Conservation (phyloP, 441 rosid species). For the Viola pubescens region DNA sequence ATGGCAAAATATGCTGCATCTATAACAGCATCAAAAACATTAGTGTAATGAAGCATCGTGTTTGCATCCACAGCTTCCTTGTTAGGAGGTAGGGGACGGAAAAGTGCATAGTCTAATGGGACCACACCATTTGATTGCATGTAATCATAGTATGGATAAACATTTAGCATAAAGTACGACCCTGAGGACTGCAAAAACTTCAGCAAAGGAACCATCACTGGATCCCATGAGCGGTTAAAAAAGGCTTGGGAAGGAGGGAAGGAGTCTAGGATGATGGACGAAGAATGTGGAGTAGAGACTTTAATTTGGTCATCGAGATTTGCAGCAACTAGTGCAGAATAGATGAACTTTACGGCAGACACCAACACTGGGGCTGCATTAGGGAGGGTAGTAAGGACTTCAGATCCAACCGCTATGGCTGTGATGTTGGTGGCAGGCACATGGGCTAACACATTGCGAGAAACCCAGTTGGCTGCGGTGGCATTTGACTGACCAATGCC, state of each 20-base stretch:
- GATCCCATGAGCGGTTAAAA: constrained; percentile 84
- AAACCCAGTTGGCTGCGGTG: constrained; percentile 95
- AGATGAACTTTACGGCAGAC: constrained; percentile 69
- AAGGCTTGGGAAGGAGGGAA: constrained; percentile 98
- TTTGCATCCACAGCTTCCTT: constrained; percentile 93
- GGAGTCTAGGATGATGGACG: constrained; percentile 81
- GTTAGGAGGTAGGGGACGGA: constrained; percentile 77
- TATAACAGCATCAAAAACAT: constrained; percentile 81
- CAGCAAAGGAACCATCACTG: constrained; percentile 77
- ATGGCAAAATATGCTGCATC: constrained; percentile 89
- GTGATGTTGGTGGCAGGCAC: constrained; percentile 91
- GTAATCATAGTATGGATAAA: constrained; percentile 77
- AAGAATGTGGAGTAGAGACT: constrained; percentile 80
- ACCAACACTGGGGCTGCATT: constrained; percentile 76
- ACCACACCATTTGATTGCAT: constrained; percentile 58
- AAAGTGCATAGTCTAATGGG: constrained; percentile 84
- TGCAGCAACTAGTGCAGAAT: constrained; percentile 77
- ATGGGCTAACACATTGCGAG: constrained; percentile 71
- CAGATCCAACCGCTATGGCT: constrained; percentile 71
- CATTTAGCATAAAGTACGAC: constrained; percentile 76
- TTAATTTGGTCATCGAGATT: constrained; percentile 77
- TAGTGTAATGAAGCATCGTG: constrained; percentile 87
- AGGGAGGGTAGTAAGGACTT: constrained; percentile 57
- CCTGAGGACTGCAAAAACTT: constrained; percentile 71
- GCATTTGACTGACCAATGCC: constrained; percentile 95